A percentile compares a stretch with the other conserved stretches of the same genome.
Evolutionary conservation across 352 stramenopile genomes (phyloP).

Genomic region (Phytophthora agathidicida): DNA sequence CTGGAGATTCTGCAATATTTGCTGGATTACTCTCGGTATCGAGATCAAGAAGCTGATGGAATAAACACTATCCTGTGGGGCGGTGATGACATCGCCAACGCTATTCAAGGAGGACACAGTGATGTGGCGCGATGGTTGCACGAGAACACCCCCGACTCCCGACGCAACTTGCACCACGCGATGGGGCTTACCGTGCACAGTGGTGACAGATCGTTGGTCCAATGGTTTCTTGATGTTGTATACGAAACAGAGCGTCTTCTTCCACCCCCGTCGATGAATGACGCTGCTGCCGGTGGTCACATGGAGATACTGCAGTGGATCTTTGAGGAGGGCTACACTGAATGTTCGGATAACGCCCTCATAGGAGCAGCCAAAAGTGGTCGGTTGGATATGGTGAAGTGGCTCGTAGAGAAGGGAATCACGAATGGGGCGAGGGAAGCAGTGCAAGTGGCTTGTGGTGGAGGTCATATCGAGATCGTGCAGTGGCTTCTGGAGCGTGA

Average conservation of each 20-base stretch:
- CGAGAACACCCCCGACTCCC: slow-evolving; percentile 7
- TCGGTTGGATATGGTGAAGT: slow-evolving; percentile 1
- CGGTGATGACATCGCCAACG: slow-evolving; percentile 14
- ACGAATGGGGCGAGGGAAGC: neutral
- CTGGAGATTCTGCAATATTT: slow-evolving; percentile 17
- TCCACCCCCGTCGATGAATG: neutral
- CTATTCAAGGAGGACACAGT: slow-evolving; percentile 1
- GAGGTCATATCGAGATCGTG: neutral
- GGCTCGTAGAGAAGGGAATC: neutral
- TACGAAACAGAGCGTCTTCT: slow-evolving; percentile 1
- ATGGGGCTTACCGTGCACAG: neutral
- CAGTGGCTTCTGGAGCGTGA: neutral
- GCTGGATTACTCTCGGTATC: slow-evolving; percentile 2
- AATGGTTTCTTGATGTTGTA: slow-evolving; percentile 1
- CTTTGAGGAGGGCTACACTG: slow-evolving; percentile 1
- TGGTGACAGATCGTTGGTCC: neutral
- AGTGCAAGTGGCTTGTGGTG: neutral
- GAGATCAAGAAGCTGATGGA: neutral
- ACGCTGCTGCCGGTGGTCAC: slow-evolving; percentile 1
- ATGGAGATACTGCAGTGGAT: neutral
- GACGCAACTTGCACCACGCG: slow-evolving; percentile 2
- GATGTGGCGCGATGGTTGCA: slow-evolving; percentile 13
- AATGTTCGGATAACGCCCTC: neutral
- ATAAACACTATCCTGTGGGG: slow-evolving; percentile 15
- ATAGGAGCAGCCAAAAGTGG: neutral